Evolutionary conservation across 2,329 filamentous ascomycete genomes (phyloP).

Genomic region (Alternaria alternata): DNA sequence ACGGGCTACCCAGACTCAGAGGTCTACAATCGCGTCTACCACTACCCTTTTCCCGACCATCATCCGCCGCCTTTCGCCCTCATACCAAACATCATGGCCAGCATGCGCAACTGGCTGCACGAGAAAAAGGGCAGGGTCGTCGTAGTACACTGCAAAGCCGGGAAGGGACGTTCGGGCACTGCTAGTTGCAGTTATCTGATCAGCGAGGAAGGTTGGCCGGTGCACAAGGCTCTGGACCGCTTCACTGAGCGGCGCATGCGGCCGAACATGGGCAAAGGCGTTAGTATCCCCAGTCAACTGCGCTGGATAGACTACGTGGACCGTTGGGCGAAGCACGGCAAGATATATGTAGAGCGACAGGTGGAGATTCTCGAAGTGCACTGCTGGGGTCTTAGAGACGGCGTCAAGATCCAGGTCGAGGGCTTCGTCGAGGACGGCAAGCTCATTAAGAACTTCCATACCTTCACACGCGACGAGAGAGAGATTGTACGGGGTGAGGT

Average conservation of each 20-base stretch:
- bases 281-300: slow-evolving; percentile 92
- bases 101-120: slow-evolving; percentile 87
- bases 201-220: slow-evolving; percentile 77
- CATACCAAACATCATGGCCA: slow-evolving; percentile 86
- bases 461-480: slow-evolving; percentile 77
- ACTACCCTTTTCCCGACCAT: slow-evolving; percentile 97
- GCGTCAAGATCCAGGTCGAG: slow-evolving; percentile 86
- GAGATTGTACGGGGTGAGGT: slow-evolving; percentile 68
- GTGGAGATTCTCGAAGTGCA: slow-evolving; percentile 90
- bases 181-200: slow-evolving; percentile 90
- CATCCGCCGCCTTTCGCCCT: slow-evolving; percentile 93
- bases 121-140: slow-evolving; percentile 69
- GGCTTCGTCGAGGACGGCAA: slow-evolving; percentile 90
- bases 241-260: slow-evolving; percentile 90
- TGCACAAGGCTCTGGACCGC: slow-evolving; percentile 68
- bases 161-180: slow-evolving; percentile 91
- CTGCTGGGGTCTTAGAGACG: slow-evolving; percentile 85
- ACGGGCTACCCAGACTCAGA: slow-evolving; percentile 93
- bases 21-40: slow-evolving; percentile 83
- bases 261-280: slow-evolving; percentile 83
- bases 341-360: slow-evolving; percentile 81
- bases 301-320: slow-evolving; percentile 90
- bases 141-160: slow-evolving; percentile 96
- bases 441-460: slow-evolving; percentile 82
- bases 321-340: slow-evolving; percentile 78